phyloP scores from a whole-genome alignment of 2,329 filamentous ascomycete genomes.

The Chrysoporthe austroafricana region DNA sequence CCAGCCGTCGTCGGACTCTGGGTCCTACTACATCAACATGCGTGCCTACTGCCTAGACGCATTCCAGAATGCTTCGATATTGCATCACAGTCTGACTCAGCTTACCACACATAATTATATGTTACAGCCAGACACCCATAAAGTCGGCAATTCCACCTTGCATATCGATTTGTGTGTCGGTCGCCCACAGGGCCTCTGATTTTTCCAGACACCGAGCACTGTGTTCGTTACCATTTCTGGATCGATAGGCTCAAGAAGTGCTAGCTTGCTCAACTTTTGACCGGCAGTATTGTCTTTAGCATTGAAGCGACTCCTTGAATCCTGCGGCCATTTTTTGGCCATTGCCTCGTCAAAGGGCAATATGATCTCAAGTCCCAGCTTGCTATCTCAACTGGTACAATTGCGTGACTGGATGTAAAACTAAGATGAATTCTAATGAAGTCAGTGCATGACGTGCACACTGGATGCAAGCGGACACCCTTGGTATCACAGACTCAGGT shows the following conservation, averaged over 20 bases:
- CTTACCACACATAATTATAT: not conserved
- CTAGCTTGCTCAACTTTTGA: not conserved
- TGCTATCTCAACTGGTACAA: not conserved
- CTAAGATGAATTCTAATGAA: not conserved
- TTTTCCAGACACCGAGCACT: not conserved
- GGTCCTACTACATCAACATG: not conserved
- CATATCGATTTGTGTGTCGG: no score
- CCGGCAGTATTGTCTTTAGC: not conserved
- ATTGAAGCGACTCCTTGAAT: not conserved
- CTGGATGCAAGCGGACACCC: no score
- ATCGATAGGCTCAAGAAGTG: not conserved
- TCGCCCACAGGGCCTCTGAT: not conserved
- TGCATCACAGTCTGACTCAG: not conserved
- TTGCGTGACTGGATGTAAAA: not conserved
- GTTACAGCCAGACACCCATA: not conserved
- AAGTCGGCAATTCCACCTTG: not conserved
- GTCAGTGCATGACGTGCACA: not conserved
- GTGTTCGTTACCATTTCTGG: not conserved
- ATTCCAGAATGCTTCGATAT: not conserved
- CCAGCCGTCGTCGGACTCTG: not conserved
- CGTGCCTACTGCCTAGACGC: not conserved
- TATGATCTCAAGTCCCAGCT: not conserved
- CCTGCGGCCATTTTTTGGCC: not conserved
- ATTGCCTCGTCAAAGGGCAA: not conserved
- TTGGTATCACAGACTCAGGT: no score